Evolutionary conservation across 352 stramenopile genomes (phyloP), one percentile per base, ranked within the genome.

Genomic region (Achlya hypogyna): DNA sequence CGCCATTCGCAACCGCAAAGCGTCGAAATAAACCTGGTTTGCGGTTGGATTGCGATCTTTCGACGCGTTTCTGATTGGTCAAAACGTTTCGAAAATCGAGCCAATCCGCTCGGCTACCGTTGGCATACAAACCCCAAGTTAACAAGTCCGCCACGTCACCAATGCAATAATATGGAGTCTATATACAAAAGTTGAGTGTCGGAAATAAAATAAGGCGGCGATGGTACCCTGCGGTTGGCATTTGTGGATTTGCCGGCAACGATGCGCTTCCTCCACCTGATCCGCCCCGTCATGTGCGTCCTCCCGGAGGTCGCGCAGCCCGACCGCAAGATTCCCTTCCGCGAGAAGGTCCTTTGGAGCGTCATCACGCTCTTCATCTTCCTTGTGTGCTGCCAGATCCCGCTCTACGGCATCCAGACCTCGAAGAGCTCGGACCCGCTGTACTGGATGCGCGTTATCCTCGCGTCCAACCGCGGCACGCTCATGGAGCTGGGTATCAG

Each of bases 321-420:
- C 20, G 96, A 98, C 75, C 92, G 94, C 70, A 98, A 94, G 91
- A 98, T 99, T 77, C 96, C 96, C 49, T 99, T 99, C 86, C 92
- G 96, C 71, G 97, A 99, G 82, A 99, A 99, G 83, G 89, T 99
- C 51, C 79, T 99, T 49, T 99, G 96, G 96, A 99, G 97, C 12
- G 97, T 98, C 52, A 98, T 99, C 76, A 98, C 96, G 69, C 90
- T 99, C 28, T 99, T 99, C 87, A 99, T 99, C 73, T 99, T 99
- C 84, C 85, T 99, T 59, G 97, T 99, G 35, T 99, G 96, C 78
- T 99, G 96, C 75, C 97, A 99, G 85, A 99, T 99, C 76, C 97
- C 97, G 58, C 91, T 99, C 60, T 99, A 99, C 81, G 97, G 97
- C 72, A 96, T 99, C 71, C 91, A 98, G 78, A 98, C 88, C 47